Evolutionary conservation across 768 basidiomycete species (phyloP), one percentile per base, ranked within the genome.

Genomic region (Punctularia strigosozonata): DNA sequence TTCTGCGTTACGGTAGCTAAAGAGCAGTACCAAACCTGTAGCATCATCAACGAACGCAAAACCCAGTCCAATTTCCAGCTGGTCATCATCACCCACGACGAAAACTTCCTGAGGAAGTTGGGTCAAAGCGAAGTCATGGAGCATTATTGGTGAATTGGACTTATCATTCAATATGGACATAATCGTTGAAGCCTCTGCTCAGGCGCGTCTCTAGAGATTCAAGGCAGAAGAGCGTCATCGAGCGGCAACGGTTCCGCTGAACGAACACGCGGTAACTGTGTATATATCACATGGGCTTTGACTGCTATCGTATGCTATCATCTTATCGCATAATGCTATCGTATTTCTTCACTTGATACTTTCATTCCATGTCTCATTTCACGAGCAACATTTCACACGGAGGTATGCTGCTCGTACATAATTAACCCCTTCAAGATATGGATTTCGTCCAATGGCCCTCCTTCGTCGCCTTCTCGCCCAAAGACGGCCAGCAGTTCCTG

Each of bases 81-180:
- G 25, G 81, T 98, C 50, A 80, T 94, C 53, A 94, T 92, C 58
- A 99, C 95, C 3, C 94, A 97, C 58, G 91, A 97, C 61, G 94
- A 98, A 59, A 84, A 77, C 43, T 98, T 99, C 66, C 68, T 99
- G 35, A 71, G 77, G 24, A 88, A 88, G 51, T 71, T 98, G 20
- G 91, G 92, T 1, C 85, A 90, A 45, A 74, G 74, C 44, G 80
- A 88, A 46, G 86, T 88, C n/a, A 83, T 98, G 74, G 89, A 95
- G 49, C 80, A 90, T 52, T 97, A 89, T 55, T 95, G 90, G 90
- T 87, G 46, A 50, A 25, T 18, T 32, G 28, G 19, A 7, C 18
- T 36, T 13, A 4, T 41, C 21, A 26, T 12, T 40, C 19, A n/a
- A 22, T 28, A 26, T 17, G 17, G 7, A 8, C 38, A 21, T 23